Conservation (phyloP, 2,329 filamentous ascomycete genomes). For the Eutypa lata region DNA sequence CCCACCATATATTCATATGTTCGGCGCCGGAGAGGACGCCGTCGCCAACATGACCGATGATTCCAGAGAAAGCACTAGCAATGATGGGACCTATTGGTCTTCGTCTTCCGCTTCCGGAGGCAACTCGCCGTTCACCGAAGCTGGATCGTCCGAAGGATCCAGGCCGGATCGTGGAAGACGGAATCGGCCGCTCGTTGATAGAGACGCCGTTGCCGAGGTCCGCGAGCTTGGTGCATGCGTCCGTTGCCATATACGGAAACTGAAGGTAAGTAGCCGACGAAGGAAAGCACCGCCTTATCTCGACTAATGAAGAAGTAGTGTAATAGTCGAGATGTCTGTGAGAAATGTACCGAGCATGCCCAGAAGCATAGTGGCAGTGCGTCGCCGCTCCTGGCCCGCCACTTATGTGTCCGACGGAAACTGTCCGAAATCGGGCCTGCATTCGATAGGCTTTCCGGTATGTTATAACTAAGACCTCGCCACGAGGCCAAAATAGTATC, state of each 20-base stretch:
- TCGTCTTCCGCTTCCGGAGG: not conserved
- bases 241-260: not conserved
- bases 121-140: constrained; percentile 1
- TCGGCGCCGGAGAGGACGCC: not conserved
- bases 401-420: not conserved
- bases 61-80: not conserved
- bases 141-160: not conserved
- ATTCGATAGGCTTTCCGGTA: not conserved
- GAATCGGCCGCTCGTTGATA: not conserved
- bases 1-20: not conserved
- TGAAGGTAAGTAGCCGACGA: not conserved
- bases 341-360: not conserved
- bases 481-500: not conserved
- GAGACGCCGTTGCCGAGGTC: not conserved
- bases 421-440: not conserved
- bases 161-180: not conserved
- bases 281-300: not conserved
- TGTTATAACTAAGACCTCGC: not conserved
- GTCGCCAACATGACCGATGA: not conserved
- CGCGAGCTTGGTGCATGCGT: not conserved
- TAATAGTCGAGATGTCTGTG: not conserved
- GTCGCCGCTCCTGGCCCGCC: not conserved
- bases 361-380: constrained; percentile 1
- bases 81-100: not conserved
- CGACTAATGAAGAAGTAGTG: not conserved